Evolutionary conservation across 1,284 basidiomycete genomes (phyloP), one percentile per base, ranked within the genome.

Genomic region (Phellinidium pouzarii): DNA sequence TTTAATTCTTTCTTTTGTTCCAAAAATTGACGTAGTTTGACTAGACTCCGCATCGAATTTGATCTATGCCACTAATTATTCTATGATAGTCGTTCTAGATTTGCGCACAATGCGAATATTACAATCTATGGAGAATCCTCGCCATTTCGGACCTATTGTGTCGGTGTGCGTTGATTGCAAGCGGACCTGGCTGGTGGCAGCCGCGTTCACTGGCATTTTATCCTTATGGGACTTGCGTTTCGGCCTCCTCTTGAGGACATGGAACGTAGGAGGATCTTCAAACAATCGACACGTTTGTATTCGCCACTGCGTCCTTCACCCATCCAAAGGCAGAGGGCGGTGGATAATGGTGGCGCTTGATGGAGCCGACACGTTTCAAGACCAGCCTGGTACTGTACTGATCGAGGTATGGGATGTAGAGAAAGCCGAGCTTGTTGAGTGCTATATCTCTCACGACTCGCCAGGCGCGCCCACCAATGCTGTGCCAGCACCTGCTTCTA

Each of bases 211-310:
- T 1, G 95, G 95, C 3, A 78, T 85, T 7, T 70, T 98, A 5
- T 83, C 85, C 2, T 75, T 98, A 1, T 98, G 94, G 94, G 95
- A 99, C 69, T 78, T 94, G 48, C 83, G 95, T 2, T 98, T 98
- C 60, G 91, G 92, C 0, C 71, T 98, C n/a, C 70, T 89, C 4
- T 72, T 98, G 60, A 87, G 87, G 64, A 88, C 82, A 47, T 97
- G 94, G 94, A 80, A 82, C 58, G 82, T 84, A 0, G 83, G 82
- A n/a, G 73, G 75, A 8, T 72, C 82, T 0, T 72, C 77, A 9
- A 71, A 70, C 0, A 78, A 17, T 20, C 38, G 70, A 45, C 71
- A 73, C 11, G 75, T 73, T 2, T 74, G 79, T 14, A 78, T 92
- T 22, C 77, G 88, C 56, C 80, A 89, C 60, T 83, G 85, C 59